A percentile compares a stretch with the other conserved stretches of the same genome.
Conservation (phyloP, 805 yeast genomes). For the Alloascoidea hylecoeti region DNA sequence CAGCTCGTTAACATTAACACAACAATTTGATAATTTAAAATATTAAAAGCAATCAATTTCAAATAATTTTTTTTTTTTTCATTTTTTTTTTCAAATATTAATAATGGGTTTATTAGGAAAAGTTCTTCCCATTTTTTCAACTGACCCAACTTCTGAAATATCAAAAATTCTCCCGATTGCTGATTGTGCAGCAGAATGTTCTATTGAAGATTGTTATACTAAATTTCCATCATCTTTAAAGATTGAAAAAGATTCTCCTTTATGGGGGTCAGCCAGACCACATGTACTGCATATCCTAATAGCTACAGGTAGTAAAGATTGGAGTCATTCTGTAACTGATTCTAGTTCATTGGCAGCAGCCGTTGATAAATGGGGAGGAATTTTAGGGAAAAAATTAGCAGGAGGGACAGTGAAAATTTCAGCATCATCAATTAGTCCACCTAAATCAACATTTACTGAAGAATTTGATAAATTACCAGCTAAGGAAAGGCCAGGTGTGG, state of each 20-base stretch:
- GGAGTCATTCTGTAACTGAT: slow-evolving; percentile 64
- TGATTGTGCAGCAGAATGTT: slow-evolving; percentile 32
- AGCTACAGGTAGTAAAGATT: slow-evolving; percentile 74
- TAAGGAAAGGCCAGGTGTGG: neutral
- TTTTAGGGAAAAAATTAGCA: neutral
- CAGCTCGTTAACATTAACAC: too few species aligned
- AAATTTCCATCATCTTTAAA: slow-evolving; percentile 37
- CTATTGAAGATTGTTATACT: slow-evolving; percentile 40
- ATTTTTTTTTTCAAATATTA: too few species aligned
- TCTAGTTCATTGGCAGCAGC: slow-evolving; percentile 32
- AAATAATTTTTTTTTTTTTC: too few species aligned
- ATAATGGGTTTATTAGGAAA: too few species aligned
- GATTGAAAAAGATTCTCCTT: slow-evolving; percentile 25
- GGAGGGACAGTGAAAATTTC: neutral
- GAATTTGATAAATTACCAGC: neutral
- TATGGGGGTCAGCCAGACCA: slow-evolving; percentile 63
- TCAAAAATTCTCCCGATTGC: slow-evolving; percentile 27
- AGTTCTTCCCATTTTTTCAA: too few species aligned
- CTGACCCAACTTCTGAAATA: slow-evolving; percentile 18
- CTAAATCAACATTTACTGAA: neutral
- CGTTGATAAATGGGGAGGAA: slow-evolving; percentile 18
- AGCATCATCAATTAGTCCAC: neutral
- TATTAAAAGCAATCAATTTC: too few species aligned
- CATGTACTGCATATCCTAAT: slow-evolving; percentile 62
- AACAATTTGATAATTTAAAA: too few species aligned